phyloP scores from a whole-genome alignment of 805 yeast species.

The Clavispora vitiphila region DNA sequence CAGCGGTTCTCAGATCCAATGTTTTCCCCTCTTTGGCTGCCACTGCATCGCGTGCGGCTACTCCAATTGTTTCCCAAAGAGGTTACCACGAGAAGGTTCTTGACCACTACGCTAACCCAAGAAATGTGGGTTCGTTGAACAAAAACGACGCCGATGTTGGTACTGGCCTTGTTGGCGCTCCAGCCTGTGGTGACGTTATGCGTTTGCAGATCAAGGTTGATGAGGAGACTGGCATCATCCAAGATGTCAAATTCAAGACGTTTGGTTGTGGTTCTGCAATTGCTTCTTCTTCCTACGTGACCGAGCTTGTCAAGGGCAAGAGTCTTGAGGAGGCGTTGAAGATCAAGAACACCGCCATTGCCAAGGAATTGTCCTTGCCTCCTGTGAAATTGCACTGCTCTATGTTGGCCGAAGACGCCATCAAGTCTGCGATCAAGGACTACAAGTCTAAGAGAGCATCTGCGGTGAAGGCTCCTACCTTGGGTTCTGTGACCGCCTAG shows the following conservation, averaged over 20 bases:
- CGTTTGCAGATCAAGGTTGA: slow-evolving; percentile 91
- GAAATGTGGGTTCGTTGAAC: slow-evolving; percentile 93
- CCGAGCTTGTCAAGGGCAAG: slow-evolving; percentile 93
- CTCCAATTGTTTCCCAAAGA: slow-evolving; percentile 16
- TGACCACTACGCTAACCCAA: slow-evolving; percentile 94
- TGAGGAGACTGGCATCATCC: slow-evolving; percentile 83
- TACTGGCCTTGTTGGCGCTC: slow-evolving; percentile 97
- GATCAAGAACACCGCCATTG: slow-evolving; percentile 91
- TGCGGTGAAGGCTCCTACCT: slow-evolving; percentile 43
- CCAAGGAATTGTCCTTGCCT: slow-evolving; percentile 89
- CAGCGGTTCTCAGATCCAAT: neutral
- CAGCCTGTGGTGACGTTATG: slow-evolving; percentile 99
- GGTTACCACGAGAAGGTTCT: slow-evolving; percentile 88
- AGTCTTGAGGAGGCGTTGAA: slow-evolving; percentile 87
- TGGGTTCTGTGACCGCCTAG: slow-evolving; percentile 36
- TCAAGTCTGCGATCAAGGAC: slow-evolving; percentile 94
- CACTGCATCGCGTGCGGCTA: neutral
- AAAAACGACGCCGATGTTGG: slow-evolving; percentile 76
- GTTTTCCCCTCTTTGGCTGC: neutral
- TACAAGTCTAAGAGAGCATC: slow-evolving; percentile 73
- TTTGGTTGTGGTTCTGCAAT: slow-evolving; percentile 99
- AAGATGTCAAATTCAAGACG: slow-evolving; percentile 95
- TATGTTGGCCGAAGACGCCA: slow-evolving; percentile 98
- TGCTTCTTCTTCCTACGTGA: slow-evolving; percentile 91
- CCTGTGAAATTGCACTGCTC: slow-evolving; percentile 98